Base-by-base conservation (phyloP, 2,329 filamentous ascomycete genomes). In the Fusarium sterilihyphosum region DNA sequence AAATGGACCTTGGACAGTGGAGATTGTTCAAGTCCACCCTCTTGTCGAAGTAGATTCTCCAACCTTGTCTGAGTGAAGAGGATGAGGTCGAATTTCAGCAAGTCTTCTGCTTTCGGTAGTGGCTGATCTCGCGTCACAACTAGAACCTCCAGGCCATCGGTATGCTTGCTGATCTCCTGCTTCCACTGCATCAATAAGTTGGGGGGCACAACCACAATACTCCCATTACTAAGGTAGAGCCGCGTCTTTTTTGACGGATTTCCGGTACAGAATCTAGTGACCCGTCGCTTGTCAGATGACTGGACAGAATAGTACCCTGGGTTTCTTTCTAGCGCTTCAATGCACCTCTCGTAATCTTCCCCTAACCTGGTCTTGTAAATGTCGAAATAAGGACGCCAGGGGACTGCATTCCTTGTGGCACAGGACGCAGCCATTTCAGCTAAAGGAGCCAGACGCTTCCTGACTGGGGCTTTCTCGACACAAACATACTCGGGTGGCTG, bases 101-200 rank as follows among this genome's bases (percentile, higher is more conserved):
- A 84, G 8, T 89, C 85, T 1, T 87, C 82, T 0, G 86, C 83
- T 3, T 85, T 73, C 1, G 94, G 94, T 0, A 95, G 85, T 5
- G 81, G 71, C 29, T 86, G 85, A 8, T 84, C 84, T 14, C 87
- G 85, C 29, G 90, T 86, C 40, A 97, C 82, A 1, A 92, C 84
- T 0, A 96, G 84, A 1, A 94, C 87, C 16, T 87, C 88, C 1
- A 98, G 83, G 0, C 88, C 88, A 7, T 83, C 84, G 0, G 94
- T 92, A 78, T 98, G 96, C 78, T 94, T 95, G 6, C 85, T 81
- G 17, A 98, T 94, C 78, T 98, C 94, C 17, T 90, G 87, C 61
- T 89, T 85, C 96, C 96, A 98, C 80, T 98, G 96, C 61, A 92
- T 88, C 7, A 97, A 85, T 31, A 98, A 85, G 78, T 98, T 98